phyloP scores from a whole-genome alignment of 805 yeast species.

The Diddensiella transvaalensis region DNA sequence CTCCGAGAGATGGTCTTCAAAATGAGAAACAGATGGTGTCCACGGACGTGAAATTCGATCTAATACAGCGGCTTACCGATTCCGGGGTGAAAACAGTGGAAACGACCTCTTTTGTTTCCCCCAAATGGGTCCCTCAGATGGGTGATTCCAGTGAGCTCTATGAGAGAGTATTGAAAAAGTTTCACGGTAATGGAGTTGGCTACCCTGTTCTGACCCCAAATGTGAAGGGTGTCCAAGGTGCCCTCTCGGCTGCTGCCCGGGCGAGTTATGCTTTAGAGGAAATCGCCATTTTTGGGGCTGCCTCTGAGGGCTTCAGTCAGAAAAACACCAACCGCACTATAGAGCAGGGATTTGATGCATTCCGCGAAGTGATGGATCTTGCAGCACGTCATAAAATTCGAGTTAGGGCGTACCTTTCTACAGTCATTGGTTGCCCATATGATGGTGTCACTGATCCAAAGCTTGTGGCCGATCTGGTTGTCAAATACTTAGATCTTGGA shows the following conservation, averaged over 20 bases:
- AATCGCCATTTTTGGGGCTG: conserved; percentile 32
- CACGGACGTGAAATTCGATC: conserved; percentile 28
- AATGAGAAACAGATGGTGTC: conserved; percentile 28
- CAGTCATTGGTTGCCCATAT: conserved; percentile 33
- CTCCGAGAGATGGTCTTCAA: conserved; percentile 35
- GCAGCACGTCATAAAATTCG: conserved; percentile 25
- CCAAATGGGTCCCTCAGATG: conserved; percentile 37
- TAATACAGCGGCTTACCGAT: conserved; percentile 26
- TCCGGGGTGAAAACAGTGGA: conserved; percentile 29
- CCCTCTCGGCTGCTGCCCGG: conserved; percentile 20
- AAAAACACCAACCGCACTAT: conserved; percentile 32
- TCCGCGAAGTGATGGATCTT: conserved; percentile 22
- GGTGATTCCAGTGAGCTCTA: conserved; percentile 27
- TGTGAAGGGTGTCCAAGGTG: conserved; percentile 29
- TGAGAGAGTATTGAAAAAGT: conserved; percentile 15
- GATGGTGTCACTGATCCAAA: conserved; percentile 32
- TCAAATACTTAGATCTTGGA: conserved; percentile 29
- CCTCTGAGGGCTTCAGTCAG: conserved; percentile 31
- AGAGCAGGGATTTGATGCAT: conserved; percentile 26
- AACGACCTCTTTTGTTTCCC: conserved; percentile 33
- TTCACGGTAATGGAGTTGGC: conserved; percentile 18
- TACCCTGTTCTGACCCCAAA: conserved; percentile 33
- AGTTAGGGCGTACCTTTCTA: conserved; percentile 32
- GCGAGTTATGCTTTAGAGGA: conserved; percentile 22
- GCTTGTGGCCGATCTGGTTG: conserved; percentile 29